These are phyloP conservation scores for Talaromyces albobiverticillius DNA, from an alignment of 2,329 filamentous ascomycete species.

Conservation along the genomic window DNA sequence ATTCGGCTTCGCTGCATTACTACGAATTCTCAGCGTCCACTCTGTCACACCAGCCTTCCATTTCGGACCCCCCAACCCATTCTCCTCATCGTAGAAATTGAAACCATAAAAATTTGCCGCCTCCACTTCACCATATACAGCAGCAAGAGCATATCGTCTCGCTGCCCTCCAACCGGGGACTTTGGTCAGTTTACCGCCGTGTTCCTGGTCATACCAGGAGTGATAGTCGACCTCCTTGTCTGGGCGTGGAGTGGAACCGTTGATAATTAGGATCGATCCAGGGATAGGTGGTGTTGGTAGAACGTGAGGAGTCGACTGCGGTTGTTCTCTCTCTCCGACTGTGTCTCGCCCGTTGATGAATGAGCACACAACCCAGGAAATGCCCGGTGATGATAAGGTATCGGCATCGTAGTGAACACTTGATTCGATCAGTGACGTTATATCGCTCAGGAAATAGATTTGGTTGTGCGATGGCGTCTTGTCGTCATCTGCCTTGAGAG, in stretches of 20 bases:
- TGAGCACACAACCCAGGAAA: conserved; percentile 1
- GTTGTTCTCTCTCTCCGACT: too few species aligned
- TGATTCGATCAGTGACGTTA: not conserved
- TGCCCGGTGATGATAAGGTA: not conserved
- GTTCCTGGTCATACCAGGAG: conserved; percentile 5
- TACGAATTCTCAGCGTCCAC: not conserved
- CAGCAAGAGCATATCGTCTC: not conserved
- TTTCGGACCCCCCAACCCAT: not conserved
- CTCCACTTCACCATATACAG: not conserved
- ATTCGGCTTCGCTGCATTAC: conserved; percentile 5
- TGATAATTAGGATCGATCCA: not conserved
- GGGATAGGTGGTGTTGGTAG: not conserved
- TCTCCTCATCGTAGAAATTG: conserved; percentile 2
- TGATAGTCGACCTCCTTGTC: conserved; percentile 4
- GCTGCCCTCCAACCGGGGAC: conserved; percentile 2
- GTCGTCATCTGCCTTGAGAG: not conserved
- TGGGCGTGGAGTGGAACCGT: not conserved
- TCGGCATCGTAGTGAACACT: not conserved
- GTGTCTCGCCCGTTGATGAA: conserved; percentile 1
- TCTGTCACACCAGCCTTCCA: conserved; percentile 1
- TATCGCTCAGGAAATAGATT: not conserved
- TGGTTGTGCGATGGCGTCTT: not conserved
- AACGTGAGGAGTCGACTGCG: not conserved
- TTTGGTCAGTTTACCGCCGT: not conserved
- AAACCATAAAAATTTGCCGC: conserved; percentile 1